Conservation (phyloP, 2,329 filamentous ascomycete species). For the Aureobasidium subglaciale region DNA sequence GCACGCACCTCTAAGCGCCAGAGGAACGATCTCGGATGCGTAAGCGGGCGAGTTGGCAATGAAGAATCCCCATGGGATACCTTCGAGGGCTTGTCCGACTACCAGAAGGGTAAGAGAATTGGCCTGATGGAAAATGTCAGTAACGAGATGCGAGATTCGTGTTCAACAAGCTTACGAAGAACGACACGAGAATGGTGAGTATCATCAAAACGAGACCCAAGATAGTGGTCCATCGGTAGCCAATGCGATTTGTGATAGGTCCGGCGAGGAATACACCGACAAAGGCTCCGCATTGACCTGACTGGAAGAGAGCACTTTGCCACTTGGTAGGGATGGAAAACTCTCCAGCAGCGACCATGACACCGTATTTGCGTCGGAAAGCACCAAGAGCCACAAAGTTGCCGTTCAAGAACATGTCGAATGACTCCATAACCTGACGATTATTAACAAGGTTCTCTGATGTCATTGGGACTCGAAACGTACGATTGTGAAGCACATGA, state of each 20-base stretch:
- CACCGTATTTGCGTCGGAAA: slow-evolving; percentile 45
- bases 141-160: neutral
- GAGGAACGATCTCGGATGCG: slow-evolving; percentile 54
- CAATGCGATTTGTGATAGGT: slow-evolving; percentile 51
- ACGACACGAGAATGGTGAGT: slow-evolving; percentile 53
- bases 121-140: slow-evolving; percentile 15
- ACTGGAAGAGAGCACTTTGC: slow-evolving; percentile 52
- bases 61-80: slow-evolving; percentile 59
- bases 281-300: slow-evolving; percentile 52
- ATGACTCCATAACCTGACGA: slow-evolving; percentile 56
- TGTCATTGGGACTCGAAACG: slow-evolving; percentile 23
- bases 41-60: slow-evolving; percentile 59
- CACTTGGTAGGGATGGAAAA: slow-evolving; percentile 46
- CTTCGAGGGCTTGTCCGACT: slow-evolving; percentile 51
- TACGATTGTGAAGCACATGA: slow-evolving; percentile 52
- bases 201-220: slow-evolving; percentile 50
- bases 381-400: slow-evolving; percentile 48
- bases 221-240: slow-evolving; percentile 56
- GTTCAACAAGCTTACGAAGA: slow-evolving; percentile 32
- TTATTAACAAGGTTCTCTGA: slow-evolving; percentile 16
- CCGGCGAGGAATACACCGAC: slow-evolving; percentile 54
- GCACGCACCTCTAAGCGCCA: slow-evolving; percentile 49
- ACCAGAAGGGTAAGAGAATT: slow-evolving; percentile 42
- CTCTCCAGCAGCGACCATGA: slow-evolving; percentile 23
- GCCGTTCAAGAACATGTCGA: slow-evolving; percentile 54